Evolutionary conservation across 2,329 filamentous ascomycete species (phyloP).

Genomic region (Zasmidium angulare): DNA sequence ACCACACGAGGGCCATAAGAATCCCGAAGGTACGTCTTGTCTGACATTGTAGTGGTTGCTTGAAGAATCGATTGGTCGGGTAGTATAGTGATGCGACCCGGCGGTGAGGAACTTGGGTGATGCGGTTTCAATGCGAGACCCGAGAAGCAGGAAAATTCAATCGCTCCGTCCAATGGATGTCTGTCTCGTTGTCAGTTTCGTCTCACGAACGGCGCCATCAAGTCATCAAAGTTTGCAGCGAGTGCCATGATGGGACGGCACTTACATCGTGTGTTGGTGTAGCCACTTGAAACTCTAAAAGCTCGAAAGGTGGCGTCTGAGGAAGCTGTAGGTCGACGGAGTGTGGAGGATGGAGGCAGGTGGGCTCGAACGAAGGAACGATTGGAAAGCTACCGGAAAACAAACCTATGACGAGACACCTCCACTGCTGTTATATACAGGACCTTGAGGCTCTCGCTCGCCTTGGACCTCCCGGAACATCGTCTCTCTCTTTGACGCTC

Average conservation of each 20-base stretch:
- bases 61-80: slow-evolving; percentile 4
- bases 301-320: slow-evolving; percentile 1
- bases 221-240: neutral
- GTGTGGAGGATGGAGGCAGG: slow-evolving; percentile 10
- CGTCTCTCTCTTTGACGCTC: slow-evolving; percentile 21
- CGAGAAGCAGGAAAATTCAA: neutral
- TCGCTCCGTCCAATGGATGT: slow-evolving; percentile 8
- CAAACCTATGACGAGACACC: neutral
- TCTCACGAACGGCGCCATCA: slow-evolving; percentile 9
- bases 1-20: slow-evolving; percentile 30
- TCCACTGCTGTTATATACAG: neutral
- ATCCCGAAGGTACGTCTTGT: slow-evolving; percentile 31
- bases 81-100: slow-evolving; percentile 2
- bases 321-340: slow-evolving; percentile 17
- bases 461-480: neutral
- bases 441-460: neutral
- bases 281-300: slow-evolving; percentile 21
- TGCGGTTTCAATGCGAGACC: neutral
- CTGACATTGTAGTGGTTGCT: slow-evolving; percentile 20
- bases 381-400: neutral
- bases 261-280: slow-evolving; percentile 16
- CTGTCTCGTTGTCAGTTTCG: slow-evolving; percentile 5
- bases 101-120: neutral
- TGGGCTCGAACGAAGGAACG: neutral
- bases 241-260: slow-evolving; percentile 1